Evolutionary conservation across 345 rosid genomes (phyloP), one percentile per base, ranked within the genome.

Genomic region (Erysimum cheiranthoides): DNA sequence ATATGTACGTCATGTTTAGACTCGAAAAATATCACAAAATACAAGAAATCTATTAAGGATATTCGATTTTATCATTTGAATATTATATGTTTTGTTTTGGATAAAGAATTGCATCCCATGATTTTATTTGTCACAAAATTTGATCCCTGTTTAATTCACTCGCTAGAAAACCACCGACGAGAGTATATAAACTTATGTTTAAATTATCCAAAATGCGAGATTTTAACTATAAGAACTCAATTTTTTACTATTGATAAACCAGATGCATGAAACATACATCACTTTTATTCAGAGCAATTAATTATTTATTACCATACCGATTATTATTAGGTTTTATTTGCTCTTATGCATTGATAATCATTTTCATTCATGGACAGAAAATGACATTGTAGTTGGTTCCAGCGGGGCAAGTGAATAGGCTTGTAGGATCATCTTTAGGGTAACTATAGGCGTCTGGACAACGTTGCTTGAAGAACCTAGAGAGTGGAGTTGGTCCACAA

Each of bases 371-470:
- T 0, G 75, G 80, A 52, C 80, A 76, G 65, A 76, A 76, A 42
- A 76, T 76, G 39, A 76, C 80, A 30, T 70, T 76, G 51, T 76
- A 76, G 66, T 76, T 56, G 43, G 71, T 76, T 39, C 80, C 80
- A 2, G 58, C 1, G 0, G 57, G 65, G 60, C 80, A 76, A 61
- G 80, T 62, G 58, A 77, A 77, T n/a, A 35, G 42, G 32, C 83
- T 83, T 40, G 81, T 73, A 10, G 61, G 70, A 40, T 81, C 86
- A 73, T 86, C 90, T 31, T 84, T 82, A 10, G 86, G 90, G n/a
- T 82, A 86, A 73, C 84, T 83, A 53, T 84, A 84, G n/a, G 80
- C 86, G 50, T 84, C 86, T 3, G 90, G 90, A 65, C 90, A 84
- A 52, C 84, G 80, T 0, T 78, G 70, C 69, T 86, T 81, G 59